phyloP scores from a whole-genome alignment of 2,329 filamentous ascomycete genomes.

The Acrodontium crateriforme region DNA sequence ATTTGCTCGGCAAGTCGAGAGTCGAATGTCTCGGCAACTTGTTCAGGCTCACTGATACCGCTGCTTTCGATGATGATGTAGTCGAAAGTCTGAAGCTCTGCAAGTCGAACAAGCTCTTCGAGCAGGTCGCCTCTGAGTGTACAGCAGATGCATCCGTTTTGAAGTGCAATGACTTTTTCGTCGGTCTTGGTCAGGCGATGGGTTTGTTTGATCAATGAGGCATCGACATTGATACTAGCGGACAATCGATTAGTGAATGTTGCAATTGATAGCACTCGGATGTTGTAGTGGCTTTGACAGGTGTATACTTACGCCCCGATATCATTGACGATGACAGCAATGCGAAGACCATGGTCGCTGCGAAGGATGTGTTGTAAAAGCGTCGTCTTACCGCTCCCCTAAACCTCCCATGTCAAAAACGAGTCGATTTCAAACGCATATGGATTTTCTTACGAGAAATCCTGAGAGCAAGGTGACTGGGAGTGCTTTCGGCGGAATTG shows the following conservation, averaged over 20 bases:
- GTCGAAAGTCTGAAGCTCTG: conserved; percentile 50
- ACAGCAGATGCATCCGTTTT: conserved; percentile 58
- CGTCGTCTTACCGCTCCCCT: conserved; percentile 60
- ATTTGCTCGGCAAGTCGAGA: conserved; percentile 31
- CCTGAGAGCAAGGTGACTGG: conserved; percentile 49
- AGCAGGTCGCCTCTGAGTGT: conserved; percentile 58
- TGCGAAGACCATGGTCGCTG: conserved; percentile 51
- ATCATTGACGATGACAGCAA: conserved; percentile 62
- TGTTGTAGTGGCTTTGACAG: neutral
- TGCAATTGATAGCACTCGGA: no score
- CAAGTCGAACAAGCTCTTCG: conserved; percentile 52
- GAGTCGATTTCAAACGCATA: neutral
- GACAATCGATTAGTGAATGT: neutral
- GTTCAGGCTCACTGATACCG: conserved; percentile 58
- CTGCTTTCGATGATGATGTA: conserved; percentile 61
- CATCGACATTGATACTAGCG: conserved; percentile 19
- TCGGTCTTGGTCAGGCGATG: conserved; percentile 18
- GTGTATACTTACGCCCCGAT: conserved; percentile 30
- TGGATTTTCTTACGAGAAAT: conserved; percentile 34
- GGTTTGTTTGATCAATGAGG: conserved; percentile 18
- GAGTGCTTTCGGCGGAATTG: conserved; percentile 22
- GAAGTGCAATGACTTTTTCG: conserved; percentile 21
- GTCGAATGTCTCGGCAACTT: conserved; percentile 62
- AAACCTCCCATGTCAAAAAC: neutral
- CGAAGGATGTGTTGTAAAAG: conserved; percentile 55